phyloP scores from a whole-genome alignment of 2,329 filamentous ascomycete species.

The Grosmannia huntii region DNA sequence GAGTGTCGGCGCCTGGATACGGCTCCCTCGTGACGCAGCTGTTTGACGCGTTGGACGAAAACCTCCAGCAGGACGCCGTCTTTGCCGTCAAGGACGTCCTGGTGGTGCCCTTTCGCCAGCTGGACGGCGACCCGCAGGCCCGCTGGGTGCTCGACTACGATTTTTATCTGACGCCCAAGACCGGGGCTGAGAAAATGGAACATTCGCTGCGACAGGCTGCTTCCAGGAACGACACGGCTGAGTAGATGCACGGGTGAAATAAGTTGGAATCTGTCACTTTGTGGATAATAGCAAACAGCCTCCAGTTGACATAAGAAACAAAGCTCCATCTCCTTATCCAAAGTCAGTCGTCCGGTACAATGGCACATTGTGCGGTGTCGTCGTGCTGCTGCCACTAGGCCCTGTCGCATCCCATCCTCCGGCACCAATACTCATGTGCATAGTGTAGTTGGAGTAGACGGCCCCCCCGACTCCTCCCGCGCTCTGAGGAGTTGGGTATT shows the following conservation, averaged over 20 bases:
- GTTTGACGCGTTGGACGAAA: conserved; percentile 39
- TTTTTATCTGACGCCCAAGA: not conserved
- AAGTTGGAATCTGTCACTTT: not conserved
- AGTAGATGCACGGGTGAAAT: not conserved
- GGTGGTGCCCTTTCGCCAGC: conserved; percentile 16
- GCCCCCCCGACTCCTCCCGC: not conserved
- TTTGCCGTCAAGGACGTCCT: conserved; percentile 24
- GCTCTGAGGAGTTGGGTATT: not conserved
- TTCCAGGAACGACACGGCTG: too few relatives aligned
- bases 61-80: conserved; percentile 26
- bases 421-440: not conserved
- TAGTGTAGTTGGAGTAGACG: not conserved
- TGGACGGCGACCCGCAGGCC: not conserved
- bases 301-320: not conserved
- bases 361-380: not conserved
- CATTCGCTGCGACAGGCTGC: not conserved
- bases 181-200: not conserved
- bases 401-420: not conserved
- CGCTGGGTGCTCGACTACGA: not conserved
- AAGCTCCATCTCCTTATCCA: not conserved
- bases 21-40: conserved; percentile 53
- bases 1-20: conserved; percentile 37
- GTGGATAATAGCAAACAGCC: not conserved
- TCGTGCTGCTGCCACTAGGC: not conserved
- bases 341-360: not conserved